Percentiles rank a stretch among this genome's conserved stretches.
Conservation (phyloP, 2,329 filamentous ascomycete species). For the Trichoderma cornu-damae region DNA sequence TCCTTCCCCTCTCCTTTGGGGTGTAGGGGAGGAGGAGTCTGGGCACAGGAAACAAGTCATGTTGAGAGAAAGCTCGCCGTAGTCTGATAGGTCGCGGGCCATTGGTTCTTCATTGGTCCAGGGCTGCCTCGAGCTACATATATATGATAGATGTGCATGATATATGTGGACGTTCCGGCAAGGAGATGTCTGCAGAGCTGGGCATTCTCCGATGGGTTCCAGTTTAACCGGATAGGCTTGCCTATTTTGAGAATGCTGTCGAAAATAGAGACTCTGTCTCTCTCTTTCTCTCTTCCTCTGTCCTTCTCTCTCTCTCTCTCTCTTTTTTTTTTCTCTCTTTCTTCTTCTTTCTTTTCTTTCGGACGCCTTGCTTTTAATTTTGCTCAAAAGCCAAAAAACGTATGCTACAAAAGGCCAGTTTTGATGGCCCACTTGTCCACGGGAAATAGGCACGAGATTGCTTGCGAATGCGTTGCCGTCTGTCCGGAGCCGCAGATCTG, state of each 20-base stretch:
- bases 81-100: neutral
- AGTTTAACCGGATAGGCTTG: slow-evolving; percentile 11
- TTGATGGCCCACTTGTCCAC: neutral
- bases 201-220: neutral
- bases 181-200: slow-evolving; percentile 3
- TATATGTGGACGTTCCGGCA: no score
- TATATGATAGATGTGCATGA: no score
- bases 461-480: neutral
- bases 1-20: neutral
- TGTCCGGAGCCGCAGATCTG: neutral
- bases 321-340: no score
- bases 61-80: neutral
- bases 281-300: neutral
- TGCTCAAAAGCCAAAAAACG: neutral
- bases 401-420: neutral
- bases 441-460: neutral
- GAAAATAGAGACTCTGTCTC: no score
- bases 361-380: no score
- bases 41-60: neutral
- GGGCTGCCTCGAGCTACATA: slow-evolving; percentile 3
- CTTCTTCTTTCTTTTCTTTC: neutral
- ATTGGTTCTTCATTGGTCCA: slow-evolving; percentile 1
- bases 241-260: neutral
- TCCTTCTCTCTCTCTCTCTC: neutral
- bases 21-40: neutral